Evolutionary conservation across 139 green algal genomes (phyloP), one percentile per base, ranked within the genome.

Genomic region (Chlorella sp.): DNA sequence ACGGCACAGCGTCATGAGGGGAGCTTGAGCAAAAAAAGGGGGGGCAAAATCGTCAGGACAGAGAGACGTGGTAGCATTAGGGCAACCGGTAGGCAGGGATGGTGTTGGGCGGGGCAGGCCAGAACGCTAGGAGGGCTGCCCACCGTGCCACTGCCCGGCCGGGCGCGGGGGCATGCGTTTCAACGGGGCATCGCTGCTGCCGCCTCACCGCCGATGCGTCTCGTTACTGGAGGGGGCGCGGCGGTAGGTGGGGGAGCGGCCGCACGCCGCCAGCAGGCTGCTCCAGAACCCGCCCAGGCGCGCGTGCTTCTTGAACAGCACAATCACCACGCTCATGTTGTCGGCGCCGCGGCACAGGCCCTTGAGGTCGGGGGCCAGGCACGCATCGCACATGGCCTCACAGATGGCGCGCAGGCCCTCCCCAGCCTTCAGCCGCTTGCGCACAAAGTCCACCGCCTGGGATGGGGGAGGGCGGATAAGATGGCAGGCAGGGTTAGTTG

Each of bases 391-490:
- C 23, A 96, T 60, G 60, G 89, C 90, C 86, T 96, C 93, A 56
- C 84, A 91, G 11, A 96, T 92, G 60, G 85, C 39, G 44, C 62
- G 74, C 3, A 87, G 83, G 23, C 44, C 62, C 76, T 83, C 79
- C 17, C 91, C 87, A 13, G 47, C 70, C 39, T 51, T 11, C 36
- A 97, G 72, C n/a, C 91, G 69, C 71, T 93, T 87, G 1, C 90
- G 85, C 57, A 97, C 93, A 89, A 96, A 97, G 36, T 92, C 86
- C 7, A 95, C 86, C 5, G 88, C 92, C 86, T 94, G 64, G 64
- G n/a, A 3, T 6, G 32, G 7, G n/a, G 55, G 26, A 16, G 65
- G 56, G 3, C 26, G 18, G 68, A 62, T 85, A 28, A 87, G 44
- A 30, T n/a, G n/a, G n/a, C n/a, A n/a, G n/a, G n/a, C n/a, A n/a